These are phyloP conservation scores for Bipolaris gigantea DNA, from an alignment of 2,329 filamentous ascomycete species.

Conservation along the genomic window DNA sequence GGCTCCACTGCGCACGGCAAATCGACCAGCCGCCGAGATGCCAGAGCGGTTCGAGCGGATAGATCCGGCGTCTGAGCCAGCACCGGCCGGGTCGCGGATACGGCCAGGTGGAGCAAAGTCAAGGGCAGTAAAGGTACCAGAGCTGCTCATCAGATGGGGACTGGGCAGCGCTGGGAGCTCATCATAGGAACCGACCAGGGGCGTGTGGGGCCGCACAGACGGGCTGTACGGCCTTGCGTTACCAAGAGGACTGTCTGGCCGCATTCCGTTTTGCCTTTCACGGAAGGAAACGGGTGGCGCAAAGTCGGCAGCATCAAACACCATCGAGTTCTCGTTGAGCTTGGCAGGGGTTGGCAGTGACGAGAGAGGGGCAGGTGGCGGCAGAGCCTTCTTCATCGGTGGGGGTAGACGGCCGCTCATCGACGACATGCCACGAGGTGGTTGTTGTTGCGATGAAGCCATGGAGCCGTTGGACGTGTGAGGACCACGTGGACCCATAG, in stretches of 20 bases:
- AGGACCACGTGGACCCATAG: conserved; percentile 33
- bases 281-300: conserved; percentile 68
- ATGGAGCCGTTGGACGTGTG: conserved; percentile 55
- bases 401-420: conserved; percentile 43
- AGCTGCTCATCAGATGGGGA: conserved; percentile 77
- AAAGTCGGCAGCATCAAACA: conserved; percentile 79
- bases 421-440: conserved; percentile 47
- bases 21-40: conserved; percentile 69
- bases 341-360: conserved; percentile 84
- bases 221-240: conserved; percentile 70
- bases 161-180: conserved; percentile 84
- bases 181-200: conserved; percentile 80
- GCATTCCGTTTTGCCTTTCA: conserved; percentile 69
- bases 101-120: conserved; percentile 80
- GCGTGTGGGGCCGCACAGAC: conserved; percentile 72
- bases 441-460: conserved; percentile 49
- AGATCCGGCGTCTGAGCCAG: conserved; percentile 51
- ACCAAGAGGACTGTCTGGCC: conserved; percentile 62
- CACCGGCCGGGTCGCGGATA: conserved; percentile 56
- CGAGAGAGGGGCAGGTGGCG: conserved; percentile 72
- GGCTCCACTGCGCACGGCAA: conserved; percentile 75
- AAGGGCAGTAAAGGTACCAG: conserved; percentile 73
- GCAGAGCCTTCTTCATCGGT: conserved; percentile 60
- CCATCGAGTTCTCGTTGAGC: conserved; percentile 72
- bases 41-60: conserved; percentile 73